Evolutionary conservation across 2,329 filamentous ascomycete genomes (phyloP).

Genomic region (Paraconiothyrium brasiliense): DNA sequence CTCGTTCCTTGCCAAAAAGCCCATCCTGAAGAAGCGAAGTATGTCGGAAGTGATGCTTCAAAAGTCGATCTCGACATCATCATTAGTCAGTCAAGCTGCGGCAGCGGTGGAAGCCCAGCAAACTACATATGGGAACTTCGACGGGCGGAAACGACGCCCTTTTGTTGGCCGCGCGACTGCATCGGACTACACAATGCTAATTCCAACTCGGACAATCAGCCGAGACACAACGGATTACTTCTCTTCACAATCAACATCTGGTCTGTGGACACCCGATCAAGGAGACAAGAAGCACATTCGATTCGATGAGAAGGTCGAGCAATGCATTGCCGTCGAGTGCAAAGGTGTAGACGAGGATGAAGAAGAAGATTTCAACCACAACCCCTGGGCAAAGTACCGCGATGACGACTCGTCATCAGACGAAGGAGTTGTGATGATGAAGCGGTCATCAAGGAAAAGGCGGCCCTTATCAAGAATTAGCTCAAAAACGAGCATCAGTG

Average conservation of each 20-base stretch:
- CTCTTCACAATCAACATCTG: constrained; percentile 75
- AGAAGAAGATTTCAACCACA: constrained; percentile 54
- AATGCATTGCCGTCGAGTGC: constrained; percentile 91
- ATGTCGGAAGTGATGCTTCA: constrained; percentile 97
- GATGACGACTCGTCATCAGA: constrained; percentile 69
- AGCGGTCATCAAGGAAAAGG: constrained; percentile 65
- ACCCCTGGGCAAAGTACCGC: constrained; percentile 50
- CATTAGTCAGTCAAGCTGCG: constrained; percentile 87
- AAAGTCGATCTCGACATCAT: constrained; percentile 85
- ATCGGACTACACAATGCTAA: constrained; percentile 72
- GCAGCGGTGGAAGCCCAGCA: constrained; percentile 88
- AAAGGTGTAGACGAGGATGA: constrained; percentile 82
- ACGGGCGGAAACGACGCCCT: constrained; percentile 61
- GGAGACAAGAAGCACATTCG: constrained; percentile 85
- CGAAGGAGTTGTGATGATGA: constrained; percentile 85
- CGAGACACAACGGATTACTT: constrained; percentile 71
- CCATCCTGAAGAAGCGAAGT: constrained; percentile 94
- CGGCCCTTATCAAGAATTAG: constrained; percentile 63
- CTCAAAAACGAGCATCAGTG: constrained; percentile 64
- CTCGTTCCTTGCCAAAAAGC: constrained; percentile 81
- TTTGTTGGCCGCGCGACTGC: constrained; percentile 66
- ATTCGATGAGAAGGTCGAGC: constrained; percentile 94
- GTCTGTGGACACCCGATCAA: constrained; percentile 68
- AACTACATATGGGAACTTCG: constrained; percentile 59
- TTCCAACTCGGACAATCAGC: constrained; percentile 69